phyloP scores from a whole-genome alignment of 2,329 filamentous ascomycete genomes.

The Lithohypha guttulata region DNA sequence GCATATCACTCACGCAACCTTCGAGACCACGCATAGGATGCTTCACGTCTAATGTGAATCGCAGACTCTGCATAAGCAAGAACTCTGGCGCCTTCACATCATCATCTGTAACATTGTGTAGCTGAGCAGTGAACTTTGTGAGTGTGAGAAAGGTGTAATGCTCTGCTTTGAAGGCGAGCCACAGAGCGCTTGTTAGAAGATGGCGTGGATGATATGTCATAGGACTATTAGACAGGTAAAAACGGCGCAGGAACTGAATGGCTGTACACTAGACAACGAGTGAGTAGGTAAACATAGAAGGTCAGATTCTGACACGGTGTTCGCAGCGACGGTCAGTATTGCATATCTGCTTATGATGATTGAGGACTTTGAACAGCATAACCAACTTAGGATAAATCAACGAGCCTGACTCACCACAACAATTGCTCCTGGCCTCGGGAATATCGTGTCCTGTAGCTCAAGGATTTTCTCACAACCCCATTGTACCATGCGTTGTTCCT shows the following conservation, averaged over 20 bases:
- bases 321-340: too few relatives aligned
- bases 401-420: conserved; percentile 28
- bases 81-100: conserved; percentile 87
- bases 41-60: conserved; percentile 86
- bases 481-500: conserved; percentile 71
- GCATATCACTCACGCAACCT: conserved; percentile 69
- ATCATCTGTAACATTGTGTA: conserved; percentile 62
- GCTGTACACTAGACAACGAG: too few relatives aligned
- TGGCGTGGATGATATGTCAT: conserved; percentile 93
- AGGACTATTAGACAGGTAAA: conserved; percentile 89
- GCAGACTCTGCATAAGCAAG: conserved; percentile 77
- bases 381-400: too few relatives aligned
- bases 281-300: too few relatives aligned
- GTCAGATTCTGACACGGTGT: too few relatives aligned
- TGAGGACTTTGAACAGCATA: too few relatives aligned
- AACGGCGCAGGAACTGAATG: conserved; percentile 80
- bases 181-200: conserved; percentile 80
- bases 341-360: too few relatives aligned
- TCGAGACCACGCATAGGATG: conserved; percentile 84
- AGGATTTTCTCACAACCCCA: conserved; percentile 60
- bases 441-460: conserved; percentile 49
- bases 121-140: conserved; percentile 55
- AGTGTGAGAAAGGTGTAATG: conserved; percentile 61
- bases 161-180: conserved; percentile 89
- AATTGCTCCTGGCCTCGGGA: conserved; percentile 41